Evolutionary conservation across 148 eudicot species (phyloP), one percentile per base, ranked within the genome.

Genomic region (Rhododendron ferrugineum): DNA sequence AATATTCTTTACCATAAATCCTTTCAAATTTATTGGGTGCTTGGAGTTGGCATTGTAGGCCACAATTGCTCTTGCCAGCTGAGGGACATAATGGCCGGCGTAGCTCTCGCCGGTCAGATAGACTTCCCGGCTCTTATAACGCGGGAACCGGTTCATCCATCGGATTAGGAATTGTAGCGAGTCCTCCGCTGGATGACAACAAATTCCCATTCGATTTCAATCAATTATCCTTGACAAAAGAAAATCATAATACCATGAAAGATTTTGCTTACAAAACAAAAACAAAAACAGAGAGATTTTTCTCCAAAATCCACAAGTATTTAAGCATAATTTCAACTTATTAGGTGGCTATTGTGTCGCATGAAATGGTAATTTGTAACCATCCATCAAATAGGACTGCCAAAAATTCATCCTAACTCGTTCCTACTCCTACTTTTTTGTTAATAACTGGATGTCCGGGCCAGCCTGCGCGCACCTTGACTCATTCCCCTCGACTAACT

Each of bases 71-170:
- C 91, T 82, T 3, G 98, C 98, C 75, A 97, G 84, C 85, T 97
- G 99, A 85, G 98, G 99, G 36, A 97, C 98, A 80, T 97, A 97
- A 42, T 97, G 99, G 1, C 99, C 99, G 4, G 99, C 99, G 23
- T 97, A 97, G 86, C 98, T 95, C 90, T 97, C 98, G 13, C 99
- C 99, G 0, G 96, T 88, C 0, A 97, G 60, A 47, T 93, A 97
- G 2, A 95, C 77, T 26, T 92, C 96, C 6, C 98, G 89, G 37
- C 84, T 84, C 84, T 86, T 92, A 85, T 97, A 97, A 1, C 96
- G 93, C 9, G 98, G 98, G 86, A 95, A 97, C 13, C 98, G 91
- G 14, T 91, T 82, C 95, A 95, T 87, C 99, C 99, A 97, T 52
- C 85, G 90, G 28, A 97, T 58, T 18, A 97, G 80, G 79, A 97